A percentile compares a stretch with the other conserved stretches of the same genome.
Evolutionary conservation across 306 rosid genomes (phyloP).

Genomic region (Luffa aegyptiaca): DNA sequence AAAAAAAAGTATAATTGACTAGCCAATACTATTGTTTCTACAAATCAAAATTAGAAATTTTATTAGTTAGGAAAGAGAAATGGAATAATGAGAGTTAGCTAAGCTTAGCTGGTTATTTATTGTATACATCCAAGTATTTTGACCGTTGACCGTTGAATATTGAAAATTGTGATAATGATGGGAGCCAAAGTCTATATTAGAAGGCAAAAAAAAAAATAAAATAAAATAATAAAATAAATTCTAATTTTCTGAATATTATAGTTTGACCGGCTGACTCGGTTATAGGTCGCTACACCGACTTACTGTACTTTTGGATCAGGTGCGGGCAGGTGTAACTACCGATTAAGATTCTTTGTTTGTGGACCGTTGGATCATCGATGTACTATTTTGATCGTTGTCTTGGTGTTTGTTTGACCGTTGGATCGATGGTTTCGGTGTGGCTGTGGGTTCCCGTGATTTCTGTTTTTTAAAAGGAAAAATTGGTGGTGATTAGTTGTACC

Average conservation of each 20-base stretch:
- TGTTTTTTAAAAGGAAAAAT: no score
- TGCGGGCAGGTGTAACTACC: neutral
- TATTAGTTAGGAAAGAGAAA: neutral
- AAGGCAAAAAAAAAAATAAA: neutral
- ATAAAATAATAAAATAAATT: neutral
- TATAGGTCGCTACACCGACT: neutral
- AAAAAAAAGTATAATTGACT: neutral
- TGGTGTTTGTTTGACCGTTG: neutral
- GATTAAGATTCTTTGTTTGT: neutral
- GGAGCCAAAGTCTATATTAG: neutral
- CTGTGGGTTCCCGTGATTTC: neutral
- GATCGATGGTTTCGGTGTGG: neutral
- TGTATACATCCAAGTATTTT: neutral
- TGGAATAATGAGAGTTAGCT: neutral
- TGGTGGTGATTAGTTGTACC: no score
- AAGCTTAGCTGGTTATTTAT: neutral
- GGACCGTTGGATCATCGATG: neutral
- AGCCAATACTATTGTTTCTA: neutral
- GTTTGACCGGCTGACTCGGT: neutral
- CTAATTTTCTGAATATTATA: neutral
- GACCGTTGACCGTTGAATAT: conserved; percentile 3
- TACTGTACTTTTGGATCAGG: neutral
- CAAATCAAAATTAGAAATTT: neutral
- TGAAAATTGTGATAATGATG: neutral
- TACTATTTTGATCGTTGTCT: neutral